Evolutionary conservation across 2,329 filamentous ascomycete species (phyloP), one percentile per base, ranked within the genome.

Genomic region (Scedosporium boydii): DNA sequence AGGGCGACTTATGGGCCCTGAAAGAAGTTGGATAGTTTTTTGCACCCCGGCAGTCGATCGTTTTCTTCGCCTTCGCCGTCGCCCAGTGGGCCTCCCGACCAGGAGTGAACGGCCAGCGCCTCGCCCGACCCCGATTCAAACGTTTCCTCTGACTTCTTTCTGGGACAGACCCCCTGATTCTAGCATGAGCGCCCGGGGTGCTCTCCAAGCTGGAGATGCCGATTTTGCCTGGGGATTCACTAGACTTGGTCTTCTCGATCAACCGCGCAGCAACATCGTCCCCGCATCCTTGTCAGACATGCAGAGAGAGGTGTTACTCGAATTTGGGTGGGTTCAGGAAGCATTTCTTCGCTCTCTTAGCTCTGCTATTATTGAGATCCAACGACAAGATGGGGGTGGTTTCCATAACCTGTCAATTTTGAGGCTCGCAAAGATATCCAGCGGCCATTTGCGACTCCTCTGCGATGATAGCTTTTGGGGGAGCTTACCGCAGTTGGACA

Each of bases 351-450:
- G 14, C 34, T 58, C 56, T 14, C 26, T 34, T 9, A 16, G 9
- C 9, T 6, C 23, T 12, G 34, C n/a, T 6, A 3, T 58, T 27
- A 7, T 41, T 3, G 34, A 42, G n/a, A 18, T 58, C 23, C 26
- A 3, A 10, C 29, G 23, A 16, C n/a, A 76, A 4, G 66, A 68
- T 4, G 79, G 76, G 4, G 66, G 68, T 4, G 79, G 76, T 1
- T 88, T 89, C 66, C 64, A 69, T 6, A 72, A 77, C 5, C 77
- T 90, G 53, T 81, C 80, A 23, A 83, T 80, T 5, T 70, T 91
- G 51, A 87, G 82, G 41, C 79, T 91, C 59, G 82, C 86, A 59
- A 84, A 85, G 61, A 76, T 90, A 14, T 86, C 87, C 1, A 86
- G 84, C 69, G 77, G 82, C 18, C 82, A 88, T 64, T 67, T 90